Evolutionary conservation across 2,329 filamentous ascomycete genomes (phyloP), one percentile per base, ranked within the genome.

Genomic region (Cercospora sojina): DNA sequence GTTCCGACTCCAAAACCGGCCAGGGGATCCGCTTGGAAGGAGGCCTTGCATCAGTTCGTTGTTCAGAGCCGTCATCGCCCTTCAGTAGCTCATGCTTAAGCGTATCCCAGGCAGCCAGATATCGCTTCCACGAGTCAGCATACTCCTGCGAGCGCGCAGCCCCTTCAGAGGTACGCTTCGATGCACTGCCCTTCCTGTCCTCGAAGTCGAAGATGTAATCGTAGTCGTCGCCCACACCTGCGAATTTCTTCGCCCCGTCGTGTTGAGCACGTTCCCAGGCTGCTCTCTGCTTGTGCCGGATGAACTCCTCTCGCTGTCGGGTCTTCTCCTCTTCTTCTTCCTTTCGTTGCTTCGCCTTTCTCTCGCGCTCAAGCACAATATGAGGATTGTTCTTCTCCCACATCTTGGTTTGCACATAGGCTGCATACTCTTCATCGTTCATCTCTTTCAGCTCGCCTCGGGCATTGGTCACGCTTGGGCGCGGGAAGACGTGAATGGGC

Each of bases 371-470:
- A 73, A 95, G 91, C 0, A 94, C 78, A 61, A 96, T 81, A 23
- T 94, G 91, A 70, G 94, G 90, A 75, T 97, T 88, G 62, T 91
- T 96, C 80, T 92, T 93, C 83, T 97, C 93, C 90, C 93, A 99
- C 95, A 99, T 98, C 79, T 88, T 89, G 61, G 86, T 85, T 18
- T 94, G 88, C 43, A 99, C 94, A 77, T 93, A 90, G 2, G 88
- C 83, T 0, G 92, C 91, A 77, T 98, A 99, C 77, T 97, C 91
- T 29, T 98, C 93, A 72, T 98, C 95, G 8, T 84, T 88, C 94
- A 98, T 98, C 69, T 84, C 85, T 78, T 97, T 92, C 12, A 97
- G 82, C 66, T 84, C 82, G 16, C 86, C 86, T 43, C 72, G 80
- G 59, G 70, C 80, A 61, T 74, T 88, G 78, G 69, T 85, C 85